A percentile compares a stretch with the other conserved stretches of the same genome.
phyloP scores from a whole-genome alignment of 306 rosid species.

The Cicer arietinum region DNA sequence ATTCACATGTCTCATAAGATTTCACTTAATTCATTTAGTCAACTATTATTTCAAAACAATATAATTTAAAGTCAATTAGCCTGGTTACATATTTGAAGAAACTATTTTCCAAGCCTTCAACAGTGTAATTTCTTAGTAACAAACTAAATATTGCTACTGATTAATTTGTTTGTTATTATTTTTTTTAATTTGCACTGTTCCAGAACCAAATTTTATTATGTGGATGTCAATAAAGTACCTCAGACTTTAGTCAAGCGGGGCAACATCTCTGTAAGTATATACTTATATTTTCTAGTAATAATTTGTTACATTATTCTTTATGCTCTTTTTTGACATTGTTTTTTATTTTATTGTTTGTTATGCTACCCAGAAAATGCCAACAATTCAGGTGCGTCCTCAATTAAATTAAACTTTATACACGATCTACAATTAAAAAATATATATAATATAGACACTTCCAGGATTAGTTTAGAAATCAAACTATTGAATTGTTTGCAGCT shows the following conservation, averaged over 20 bases:
- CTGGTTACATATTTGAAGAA: constrained; percentile 2
- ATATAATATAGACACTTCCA: background rate
- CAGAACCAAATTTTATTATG: constrained; percentile 75
- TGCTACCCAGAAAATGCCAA: constrained; percentile 88
- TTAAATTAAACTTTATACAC: background rate
- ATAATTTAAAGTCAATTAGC: constrained; percentile 4
- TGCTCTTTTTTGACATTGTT: background rate
- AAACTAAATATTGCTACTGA: background rate
- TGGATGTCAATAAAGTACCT: constrained; percentile 94
- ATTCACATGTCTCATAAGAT: background rate
- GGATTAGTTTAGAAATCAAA: constrained; percentile 10
- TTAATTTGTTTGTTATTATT: background rate
- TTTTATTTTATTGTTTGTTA: constrained; percentile 15
- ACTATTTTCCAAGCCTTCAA: constrained; percentile 18
- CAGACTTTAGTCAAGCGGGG: constrained; percentile 81
- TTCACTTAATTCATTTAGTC: background rate
- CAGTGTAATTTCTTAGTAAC: constrained; percentile 2
- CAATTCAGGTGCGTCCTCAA: constrained; percentile 73
- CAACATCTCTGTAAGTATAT: constrained; percentile 71
- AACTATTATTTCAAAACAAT: background rate
- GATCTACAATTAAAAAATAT: background rate
- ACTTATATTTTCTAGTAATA: background rate
- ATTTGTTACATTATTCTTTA: background rate
- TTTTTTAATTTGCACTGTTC: background rate
- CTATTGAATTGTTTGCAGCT: constrained; percentile 53